phyloP scores from a whole-genome alignment of 192 early-diverging fungal genomes.

The Coemansia sp. region DNA sequence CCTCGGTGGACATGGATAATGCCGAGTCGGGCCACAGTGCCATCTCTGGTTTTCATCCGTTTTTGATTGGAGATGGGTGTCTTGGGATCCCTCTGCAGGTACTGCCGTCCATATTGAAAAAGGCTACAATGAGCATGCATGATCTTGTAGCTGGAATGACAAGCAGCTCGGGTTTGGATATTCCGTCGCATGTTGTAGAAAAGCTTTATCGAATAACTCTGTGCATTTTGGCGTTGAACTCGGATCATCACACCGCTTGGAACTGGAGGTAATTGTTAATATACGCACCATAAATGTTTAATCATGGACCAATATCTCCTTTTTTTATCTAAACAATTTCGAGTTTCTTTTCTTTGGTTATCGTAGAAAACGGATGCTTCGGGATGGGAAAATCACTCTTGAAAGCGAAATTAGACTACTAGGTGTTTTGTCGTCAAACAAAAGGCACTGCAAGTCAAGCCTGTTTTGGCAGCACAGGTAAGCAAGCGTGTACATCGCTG shows the following conservation, averaged over 20 bases:
- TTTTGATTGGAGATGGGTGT: slow-evolving; percentile 24
- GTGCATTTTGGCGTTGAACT: slow-evolving; percentile 40
- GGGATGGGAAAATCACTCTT: background rate
- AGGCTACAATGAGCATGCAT: slow-evolving; percentile 15
- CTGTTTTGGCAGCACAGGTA: slow-evolving; percentile 49
- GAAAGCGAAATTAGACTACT: slow-evolving; percentile 22
- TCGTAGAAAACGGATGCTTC: slow-evolving; percentile 20
- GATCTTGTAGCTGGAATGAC: background rate
- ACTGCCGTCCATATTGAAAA: slow-evolving; percentile 18
- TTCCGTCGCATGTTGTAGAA: background rate
- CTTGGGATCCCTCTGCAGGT: slow-evolving; percentile 26
- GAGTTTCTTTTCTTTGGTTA: background rate
- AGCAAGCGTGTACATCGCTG: background rate
- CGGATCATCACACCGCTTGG: slow-evolving; percentile 48
- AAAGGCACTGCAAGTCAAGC: slow-evolving; percentile 36
- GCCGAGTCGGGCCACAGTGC: background rate
- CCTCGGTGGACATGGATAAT: no score
- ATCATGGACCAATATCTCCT: background rate
- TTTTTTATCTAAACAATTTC: background rate
- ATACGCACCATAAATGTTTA: background rate
- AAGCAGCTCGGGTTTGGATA: background rate
- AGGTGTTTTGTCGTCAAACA: slow-evolving; percentile 29
- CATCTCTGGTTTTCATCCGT: slow-evolving; percentile 12
- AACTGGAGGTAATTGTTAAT: slow-evolving; percentile 33
- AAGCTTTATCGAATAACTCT: slow-evolving; percentile 19